Percentiles rank a stretch among this genome's conserved stretches.
phyloP scores from a whole-genome alignment of 257 asterid genomes.

The Lithospermum erythrorhizon region DNA sequence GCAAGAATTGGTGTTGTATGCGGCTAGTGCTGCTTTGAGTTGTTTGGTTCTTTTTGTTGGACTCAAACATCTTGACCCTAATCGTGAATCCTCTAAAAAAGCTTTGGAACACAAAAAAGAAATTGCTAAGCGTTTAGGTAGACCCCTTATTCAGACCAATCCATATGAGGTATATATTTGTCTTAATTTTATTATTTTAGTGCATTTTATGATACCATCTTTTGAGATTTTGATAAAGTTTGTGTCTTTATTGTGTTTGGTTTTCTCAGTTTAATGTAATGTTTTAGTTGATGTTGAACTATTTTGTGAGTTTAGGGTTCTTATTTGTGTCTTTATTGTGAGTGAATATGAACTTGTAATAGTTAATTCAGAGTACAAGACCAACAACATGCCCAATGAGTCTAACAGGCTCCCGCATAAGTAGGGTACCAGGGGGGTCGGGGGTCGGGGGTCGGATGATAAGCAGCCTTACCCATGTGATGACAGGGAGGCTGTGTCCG shows the following conservation, averaged over 20 bases:
- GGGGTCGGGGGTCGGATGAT: too few species aligned
- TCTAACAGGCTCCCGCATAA: too few species aligned
- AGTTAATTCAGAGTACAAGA: too few species aligned
- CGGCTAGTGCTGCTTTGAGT: constrained; percentile 89
- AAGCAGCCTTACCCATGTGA: too few species aligned
- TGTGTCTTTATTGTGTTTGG: background rate
- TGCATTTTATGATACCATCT: background rate
- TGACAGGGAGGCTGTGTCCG: too few species aligned
- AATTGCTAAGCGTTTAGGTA: constrained; percentile 78
- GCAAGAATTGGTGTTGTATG: constrained; percentile 58
- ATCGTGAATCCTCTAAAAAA: constrained; percentile 69
- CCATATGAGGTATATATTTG: constrained; percentile 53
- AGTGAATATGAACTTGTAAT: too few species aligned
- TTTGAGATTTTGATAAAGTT: background rate
- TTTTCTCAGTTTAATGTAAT: too few species aligned
- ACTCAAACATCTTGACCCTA: constrained; percentile 68
- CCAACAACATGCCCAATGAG: too few species aligned
- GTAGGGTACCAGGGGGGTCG: too few species aligned
- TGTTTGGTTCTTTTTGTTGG: constrained; percentile 68
- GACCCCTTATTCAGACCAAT: constrained; percentile 73
- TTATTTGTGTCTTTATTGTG: too few species aligned
- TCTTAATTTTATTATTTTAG: background rate
- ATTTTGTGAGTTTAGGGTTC: too few species aligned
- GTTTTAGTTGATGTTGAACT: too few species aligned
- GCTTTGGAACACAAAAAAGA: constrained; percentile 81